These are phyloP conservation scores for Periconia macrospinosa DNA, from an alignment of 2,329 filamentous ascomycete species.

Conservation along the genomic window DNA sequence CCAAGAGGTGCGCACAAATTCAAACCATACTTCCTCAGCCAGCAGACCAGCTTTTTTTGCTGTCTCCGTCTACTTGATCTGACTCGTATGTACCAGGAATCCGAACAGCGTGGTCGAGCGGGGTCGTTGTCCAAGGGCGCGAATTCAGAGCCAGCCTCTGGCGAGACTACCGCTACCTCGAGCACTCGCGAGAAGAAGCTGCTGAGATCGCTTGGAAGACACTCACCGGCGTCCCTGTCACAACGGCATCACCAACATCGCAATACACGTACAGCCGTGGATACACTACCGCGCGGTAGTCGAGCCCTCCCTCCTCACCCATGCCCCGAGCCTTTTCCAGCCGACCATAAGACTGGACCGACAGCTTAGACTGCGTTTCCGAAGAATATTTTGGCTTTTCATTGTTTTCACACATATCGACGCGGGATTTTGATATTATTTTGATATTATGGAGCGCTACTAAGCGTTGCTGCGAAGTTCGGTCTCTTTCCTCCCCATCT, in stretches of 20 bases:
- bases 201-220: conserved; percentile 39
- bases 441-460: too few species aligned
- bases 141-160: conserved; percentile 38
- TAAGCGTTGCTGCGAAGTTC: too few species aligned
- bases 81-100: conserved; percentile 22
- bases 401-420: too few species aligned
- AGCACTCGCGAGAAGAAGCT: conserved; percentile 41
- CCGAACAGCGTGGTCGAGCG: conserved; percentile 40
- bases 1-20: conserved; percentile 31
- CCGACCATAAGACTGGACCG: too few species aligned
- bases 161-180: conserved; percentile 41
- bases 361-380: too few species aligned
- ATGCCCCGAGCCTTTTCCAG: not conserved
- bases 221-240: conserved; percentile 18
- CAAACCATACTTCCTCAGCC: not conserved
- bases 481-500: too few species aligned
- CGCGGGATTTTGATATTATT: too few species aligned
- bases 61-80: conserved; percentile 5
- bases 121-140: conserved; percentile 37
- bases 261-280: conserved; percentile 22
- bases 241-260: conserved; percentile 6
- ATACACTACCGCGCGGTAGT: conserved; percentile 9
- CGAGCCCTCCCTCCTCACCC: not conserved
- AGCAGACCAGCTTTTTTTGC: not conserved
- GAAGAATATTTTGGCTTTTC: too few species aligned